These are phyloP conservation scores for Pyrenula massariospora DNA, from an alignment of 495 filamentous ascomycete genomes.

Conservation along the genomic window DNA sequence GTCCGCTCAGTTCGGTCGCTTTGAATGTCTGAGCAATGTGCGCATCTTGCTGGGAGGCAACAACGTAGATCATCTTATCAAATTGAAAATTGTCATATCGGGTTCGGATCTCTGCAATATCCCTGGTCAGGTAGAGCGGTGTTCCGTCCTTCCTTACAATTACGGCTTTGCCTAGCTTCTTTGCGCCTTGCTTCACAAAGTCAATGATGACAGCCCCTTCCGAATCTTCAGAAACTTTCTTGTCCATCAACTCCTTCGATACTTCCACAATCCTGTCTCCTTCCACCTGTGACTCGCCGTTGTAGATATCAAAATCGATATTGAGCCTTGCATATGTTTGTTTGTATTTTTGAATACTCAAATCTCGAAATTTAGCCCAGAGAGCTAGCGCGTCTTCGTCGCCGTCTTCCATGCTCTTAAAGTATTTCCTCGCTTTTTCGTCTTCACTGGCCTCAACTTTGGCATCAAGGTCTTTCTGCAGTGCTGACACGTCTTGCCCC, in stretches of 20 bases:
- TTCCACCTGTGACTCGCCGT: conserved; percentile 84
- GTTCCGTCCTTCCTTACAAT: conserved; percentile 60
- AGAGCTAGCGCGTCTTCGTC: conserved; percentile 62
- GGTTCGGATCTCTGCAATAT: conserved; percentile 56
- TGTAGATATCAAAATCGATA: conserved; percentile 89
- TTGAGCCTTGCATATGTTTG: conserved; percentile 74
- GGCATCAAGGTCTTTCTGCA: conserved; percentile 37
- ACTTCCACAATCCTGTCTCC: conserved; percentile 67
- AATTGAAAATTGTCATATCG: conserved; percentile 52
- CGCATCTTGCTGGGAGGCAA: conserved; percentile 58
- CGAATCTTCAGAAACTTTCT: conserved; percentile 67
- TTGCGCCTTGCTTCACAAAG: conserved; percentile 60
- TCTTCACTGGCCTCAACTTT: conserved; percentile 47
- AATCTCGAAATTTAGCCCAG: conserved; percentile 81
- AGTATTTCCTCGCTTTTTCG: conserved; percentile 63
- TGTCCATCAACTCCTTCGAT: conserved; percentile 49
- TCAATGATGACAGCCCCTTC: conserved; percentile 85
- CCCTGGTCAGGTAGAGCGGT: conserved; percentile 58
- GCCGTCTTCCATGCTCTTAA: conserved; percentile 82
- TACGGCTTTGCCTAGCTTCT: conserved; percentile 57
- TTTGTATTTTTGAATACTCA: conserved; percentile 80
- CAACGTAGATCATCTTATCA: conserved; percentile 70
- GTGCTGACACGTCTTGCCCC: conserved; percentile 28
- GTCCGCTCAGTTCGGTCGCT: conserved; percentile 55
- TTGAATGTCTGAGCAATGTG: conserved; percentile 65